Conservation (phyloP, 2,329 filamentous ascomycete species). For the Nectriaceae sp. region DNA sequence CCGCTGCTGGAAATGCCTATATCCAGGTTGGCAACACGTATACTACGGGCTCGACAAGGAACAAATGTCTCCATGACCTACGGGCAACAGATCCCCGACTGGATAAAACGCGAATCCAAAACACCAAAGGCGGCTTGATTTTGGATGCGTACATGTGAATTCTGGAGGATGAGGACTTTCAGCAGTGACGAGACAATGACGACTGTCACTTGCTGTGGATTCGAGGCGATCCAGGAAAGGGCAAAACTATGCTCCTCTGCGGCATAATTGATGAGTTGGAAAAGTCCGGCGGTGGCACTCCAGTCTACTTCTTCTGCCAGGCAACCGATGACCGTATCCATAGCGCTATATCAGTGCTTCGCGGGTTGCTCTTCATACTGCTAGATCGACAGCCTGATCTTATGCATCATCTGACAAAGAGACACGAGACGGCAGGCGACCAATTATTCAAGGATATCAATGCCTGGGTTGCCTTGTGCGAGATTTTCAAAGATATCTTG, state of each 20-base stretch:
- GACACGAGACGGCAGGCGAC: constrained; percentile 36
- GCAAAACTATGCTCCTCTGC: constrained; percentile 38
- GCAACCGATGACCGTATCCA: constrained; percentile 38
- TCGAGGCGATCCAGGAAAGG: constrained; percentile 37
- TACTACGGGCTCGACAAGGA: too few species aligned
- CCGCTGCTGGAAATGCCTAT: too few species aligned
- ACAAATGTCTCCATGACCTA: too few species aligned
- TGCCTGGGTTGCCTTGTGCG: constrained; percentile 36
- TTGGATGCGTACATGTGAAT: constrained; percentile 38
- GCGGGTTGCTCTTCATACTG: constrained; percentile 45
- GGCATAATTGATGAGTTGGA: constrained; percentile 26
- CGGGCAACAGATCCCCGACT: neutral
- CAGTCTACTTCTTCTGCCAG: constrained; percentile 45
- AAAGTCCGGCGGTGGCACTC: neutral
- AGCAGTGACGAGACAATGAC: constrained; percentile 23
- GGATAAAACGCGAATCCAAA: constrained; percentile 14
- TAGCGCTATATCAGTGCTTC: constrained; percentile 40
- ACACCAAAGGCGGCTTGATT: constrained; percentile 25
- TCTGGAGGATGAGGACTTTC: constrained; percentile 28
- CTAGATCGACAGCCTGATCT: constrained; percentile 34
- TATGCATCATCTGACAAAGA: constrained; percentile 33
- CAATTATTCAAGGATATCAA: constrained; percentile 41
- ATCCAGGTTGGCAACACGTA: too few species aligned
- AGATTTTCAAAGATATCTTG: constrained; percentile 43
- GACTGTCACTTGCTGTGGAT: constrained; percentile 30